Base-by-base conservation (phyloP, 1,139 yeast species). In the Yamadazyma diospyri region DNA sequence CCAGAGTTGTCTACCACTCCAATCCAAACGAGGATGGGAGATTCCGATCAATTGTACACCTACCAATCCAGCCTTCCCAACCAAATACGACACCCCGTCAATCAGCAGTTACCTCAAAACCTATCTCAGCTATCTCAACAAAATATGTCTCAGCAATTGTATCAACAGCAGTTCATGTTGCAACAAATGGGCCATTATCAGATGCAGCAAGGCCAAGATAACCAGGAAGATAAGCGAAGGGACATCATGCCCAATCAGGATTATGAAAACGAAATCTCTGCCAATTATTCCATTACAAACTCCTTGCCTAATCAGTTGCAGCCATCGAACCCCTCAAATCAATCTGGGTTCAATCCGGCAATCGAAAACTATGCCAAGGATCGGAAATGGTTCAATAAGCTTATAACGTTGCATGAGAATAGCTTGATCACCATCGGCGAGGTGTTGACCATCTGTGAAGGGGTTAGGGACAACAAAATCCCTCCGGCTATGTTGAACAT, bases 401-500 rank as follows among this genome's bases (percentile, higher is more conserved):
- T 63, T 30, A 51, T 64, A 15, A 43, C 50, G 4, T 46, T 64
- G 25, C 57, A 58, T 38, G 66, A 61, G 22, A 43, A 48, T 4
- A 58, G 58, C 3, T 53, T 49, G 27, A 41, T 64, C 4, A 50
- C 55, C 4, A 52, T 58, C 2, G 54, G 54, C 23, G 71, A 64
- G 19, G 67, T 64, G 10, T 49, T 64, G 24, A 43, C 57, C 9
- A 55, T 64, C 1, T 57, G 67, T 32, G 68, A 61, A 37, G 70
- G 69, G 1, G 64, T 64, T 0, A 45, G 69, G 35, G 71, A 64
- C 39, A 56, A 58, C n/a, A 63, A 59, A 36, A 61, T 64, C 17
- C 71, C 70, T 1, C 40, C 58, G 16, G 61, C 63, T 29, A 59
- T 64, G 64, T 50, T 64, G 34, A 64, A 64, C 40, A 59, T 64